phyloP scores from a whole-genome alignment of 441 rosid species.

The Theobroma grandiflorum region DNA sequence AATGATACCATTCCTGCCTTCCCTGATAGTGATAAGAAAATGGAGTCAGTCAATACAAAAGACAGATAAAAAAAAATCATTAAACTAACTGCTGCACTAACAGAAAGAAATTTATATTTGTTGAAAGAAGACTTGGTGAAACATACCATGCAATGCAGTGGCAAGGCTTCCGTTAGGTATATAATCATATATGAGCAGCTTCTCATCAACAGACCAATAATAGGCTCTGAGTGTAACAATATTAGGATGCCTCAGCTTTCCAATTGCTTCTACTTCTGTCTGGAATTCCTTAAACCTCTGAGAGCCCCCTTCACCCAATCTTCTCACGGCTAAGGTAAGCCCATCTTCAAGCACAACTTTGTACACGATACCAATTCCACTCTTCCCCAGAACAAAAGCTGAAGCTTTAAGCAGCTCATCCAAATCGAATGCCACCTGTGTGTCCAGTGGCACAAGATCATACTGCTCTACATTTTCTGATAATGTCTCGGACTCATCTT shows the following conservation, averaged over 20 bases:
- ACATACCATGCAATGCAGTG: constrained; percentile 85
- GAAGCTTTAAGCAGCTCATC: constrained; percentile 97
- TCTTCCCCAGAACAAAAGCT: constrained; percentile 94
- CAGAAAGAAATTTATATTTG: background rate
- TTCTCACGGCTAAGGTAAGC: constrained; percentile 85
- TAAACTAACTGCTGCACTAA: constrained; percentile 5
- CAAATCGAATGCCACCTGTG: constrained; percentile 82
- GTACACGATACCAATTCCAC: constrained; percentile 94
- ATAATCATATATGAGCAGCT: constrained; percentile 88
- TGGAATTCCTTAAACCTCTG: constrained; percentile 97
- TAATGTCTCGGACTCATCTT: constrained; percentile 73
- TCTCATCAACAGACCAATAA: constrained; percentile 98
- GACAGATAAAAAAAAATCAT: background rate
- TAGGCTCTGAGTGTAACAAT: constrained; percentile 89
- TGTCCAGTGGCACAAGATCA: constrained; percentile 80
- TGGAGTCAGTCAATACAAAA: background rate
- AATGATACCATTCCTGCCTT: constrained; percentile 72
- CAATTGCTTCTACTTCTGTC: constrained; percentile 95
- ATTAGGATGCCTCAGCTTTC: constrained; percentile 93
- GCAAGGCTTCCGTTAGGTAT: constrained; percentile 87
- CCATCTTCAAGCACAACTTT: constrained; percentile 96
- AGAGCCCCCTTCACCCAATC: constrained; percentile 97
- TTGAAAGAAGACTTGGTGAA: background rate
- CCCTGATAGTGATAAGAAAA: constrained; percentile 50
- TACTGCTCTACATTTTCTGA: constrained; percentile 84